Percentiles rank a stretch among this genome's conserved stretches.
Evolutionary conservation across 179 eudicot species (phyloP).

Genomic region (Silene vulgaris): DNA sequence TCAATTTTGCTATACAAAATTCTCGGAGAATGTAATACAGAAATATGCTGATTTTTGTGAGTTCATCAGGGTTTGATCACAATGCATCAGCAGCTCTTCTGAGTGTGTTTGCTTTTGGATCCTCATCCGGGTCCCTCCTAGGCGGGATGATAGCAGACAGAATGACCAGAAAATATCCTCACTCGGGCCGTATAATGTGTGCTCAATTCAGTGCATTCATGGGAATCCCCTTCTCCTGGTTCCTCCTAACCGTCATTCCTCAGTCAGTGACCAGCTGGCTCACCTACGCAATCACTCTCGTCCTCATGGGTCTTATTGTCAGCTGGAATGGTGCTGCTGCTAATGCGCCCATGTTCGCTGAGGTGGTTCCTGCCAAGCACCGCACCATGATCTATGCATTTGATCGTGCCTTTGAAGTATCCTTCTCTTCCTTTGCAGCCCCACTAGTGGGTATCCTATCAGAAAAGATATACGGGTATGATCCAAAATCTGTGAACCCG

Average conservation of each 20-base stretch:
- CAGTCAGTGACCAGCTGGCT: conserved; percentile 53
- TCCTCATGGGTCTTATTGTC: conserved; percentile 81
- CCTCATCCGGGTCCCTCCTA: conserved; percentile 61
- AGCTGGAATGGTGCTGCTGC: conserved; percentile 82
- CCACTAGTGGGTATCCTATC: conserved; percentile 85
- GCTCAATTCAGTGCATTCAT: conserved; percentile 90
- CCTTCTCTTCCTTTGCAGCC: conserved; percentile 91
- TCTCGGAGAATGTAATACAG: not conserved
- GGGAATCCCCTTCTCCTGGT: conserved; percentile 88
- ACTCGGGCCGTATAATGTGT: conserved; percentile 71
- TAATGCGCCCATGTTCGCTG: conserved; percentile 87
- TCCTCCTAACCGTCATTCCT: conserved; percentile 72
- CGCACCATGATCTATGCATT: conserved; percentile 96
- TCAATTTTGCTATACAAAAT: not conserved
- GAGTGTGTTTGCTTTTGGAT: conserved; percentile 69
- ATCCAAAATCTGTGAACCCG: conserved; percentile 52
- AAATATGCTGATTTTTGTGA: conserved; percentile 11
- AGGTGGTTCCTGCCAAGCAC: conserved; percentile 82
- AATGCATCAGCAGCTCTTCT: conserved; percentile 67
- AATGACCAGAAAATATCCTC: conserved; percentile 54
- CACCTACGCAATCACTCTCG: conserved; percentile 52
- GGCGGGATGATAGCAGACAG: conserved; percentile 78
- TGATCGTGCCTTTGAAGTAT: conserved; percentile 86
- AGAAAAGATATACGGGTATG: conserved; percentile 81
- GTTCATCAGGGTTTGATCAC: conserved; percentile 69